Base-by-base conservation (phyloP, 108 stramenopile genomes). In the Pseudonitzschia multiseries region DNA sequence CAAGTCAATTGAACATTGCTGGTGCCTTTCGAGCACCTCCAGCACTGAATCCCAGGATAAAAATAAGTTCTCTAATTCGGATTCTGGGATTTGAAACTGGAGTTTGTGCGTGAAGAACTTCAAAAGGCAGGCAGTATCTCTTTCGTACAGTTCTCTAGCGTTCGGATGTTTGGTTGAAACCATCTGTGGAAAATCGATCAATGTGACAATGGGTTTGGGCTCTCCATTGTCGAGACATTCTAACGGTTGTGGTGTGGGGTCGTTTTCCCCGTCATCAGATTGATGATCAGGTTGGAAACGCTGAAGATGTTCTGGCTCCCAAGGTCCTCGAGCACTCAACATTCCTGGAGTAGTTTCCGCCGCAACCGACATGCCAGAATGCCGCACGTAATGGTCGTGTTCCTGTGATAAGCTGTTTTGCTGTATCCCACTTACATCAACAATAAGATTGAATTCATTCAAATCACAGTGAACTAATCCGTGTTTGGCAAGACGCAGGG, bases 141-240 rank as follows among this genome's bases (percentile, higher is more conserved):
- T 83, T 57, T 97, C 94, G 74, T 96, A 99, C 51, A 97, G 76
- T 73, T 98, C 95, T 64, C 80, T 70, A 20, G 99, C 99, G 86
- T 99, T 99, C 17, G 93, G 93, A 79, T 99, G 99, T 32, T 83
- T 75, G 4, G 93, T 97, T n/a, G 89, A 90, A 40, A 99, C 91
- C 98, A 99, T 99, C 84, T 99, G 99, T 13, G 99, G 99, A 76
- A 99, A 99, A 83, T 99, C 99, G 79, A 99, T 99, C 73, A 99
- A 83, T 0, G 97, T 99, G 0, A 99, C 96, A 71, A 91, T 81
- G 0, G 93, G 92, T 66, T 86, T 91, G 13, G 92, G 85, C 42
- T 92, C 88, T 18, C 95, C 95, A 78, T 85, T 89, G 27, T 89
- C 88, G 56, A 96, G 69, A 20, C 75, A 57, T 41, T 84, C 82